Base-by-base conservation (phyloP, 1,284 basidiomycete genomes). In the Fistulinella cinereoalba region DNA sequence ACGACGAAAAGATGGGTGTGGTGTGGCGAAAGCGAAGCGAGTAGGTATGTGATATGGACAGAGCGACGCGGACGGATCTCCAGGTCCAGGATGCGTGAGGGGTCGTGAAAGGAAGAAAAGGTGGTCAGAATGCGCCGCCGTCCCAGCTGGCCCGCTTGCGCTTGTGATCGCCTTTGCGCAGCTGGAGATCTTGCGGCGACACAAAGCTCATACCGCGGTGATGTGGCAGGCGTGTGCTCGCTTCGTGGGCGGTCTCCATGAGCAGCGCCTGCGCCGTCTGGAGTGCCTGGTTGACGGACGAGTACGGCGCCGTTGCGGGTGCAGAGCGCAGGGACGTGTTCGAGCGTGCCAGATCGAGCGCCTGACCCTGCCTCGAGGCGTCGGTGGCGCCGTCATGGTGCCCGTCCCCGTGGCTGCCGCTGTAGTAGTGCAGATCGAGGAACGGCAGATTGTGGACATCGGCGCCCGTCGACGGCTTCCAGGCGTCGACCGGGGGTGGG, bases 111-210 rank as follows among this genome's bases (percentile, higher is more conserved):
- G 29, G 29, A n/a, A n/a, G 15, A 32, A 32, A 32, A 32, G 15
- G 15, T 10, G 6, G 2, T 34, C 8, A 67, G 28, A 66, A 64
- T 41, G 57, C 60, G 21, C 70, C 71, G 6, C 85, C 83, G 62
- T 87, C 85, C 85, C 85, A 87, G 61, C 85, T 88, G 34, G 79
- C 79, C 60, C 85, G 73, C 73, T 88, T 87, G 57, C 83, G 71
- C 69, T 85, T 85, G 57, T 81, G 80, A 48, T 79, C 79, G 45
- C 56, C 67, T 55, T 72, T 74, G 62, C 69, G 71, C 52, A 85
- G 50, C 47, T 83, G 65, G 51, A 86, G 60, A 60, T 88, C 85
- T 62, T 84, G 77, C 24, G 85, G 85, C 48, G 80, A 81, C 33
- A 87, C 74, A 44, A 66, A 71, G 56, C 82, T 85, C 69, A 80